Evolutionary conservation across 805 yeast genomes (phyloP), one percentile per base, ranked within the genome.

Genomic region (Yarrowia phangngaensis): DNA sequence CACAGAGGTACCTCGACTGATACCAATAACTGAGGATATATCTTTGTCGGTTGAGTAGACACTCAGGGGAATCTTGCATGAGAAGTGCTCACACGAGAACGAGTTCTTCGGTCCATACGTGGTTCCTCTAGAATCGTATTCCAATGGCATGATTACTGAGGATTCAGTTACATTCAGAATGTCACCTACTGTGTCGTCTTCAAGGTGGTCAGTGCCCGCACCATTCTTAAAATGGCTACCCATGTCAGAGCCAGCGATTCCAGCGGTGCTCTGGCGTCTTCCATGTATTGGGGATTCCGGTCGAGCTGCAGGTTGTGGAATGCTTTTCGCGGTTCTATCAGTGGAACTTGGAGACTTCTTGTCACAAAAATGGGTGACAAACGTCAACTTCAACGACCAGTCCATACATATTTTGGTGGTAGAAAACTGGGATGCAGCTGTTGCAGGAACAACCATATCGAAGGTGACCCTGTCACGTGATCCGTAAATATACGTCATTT

Each of bases 11-110:
- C 48, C 48, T 15, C 48, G 35, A 16, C 48, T 41, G n/a, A 41
- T 35, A 4, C 48, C 48, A 29, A 41, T 41, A 9, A 41, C 35
- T 4, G 48, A 41, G 27, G 35, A 29, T 52, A 71, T 67, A 51
- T 68, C 70, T 34, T 65, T 62, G 14, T 68, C 63, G 4, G 73
- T 58, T 2, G 78, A 75, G 15, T 74, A 52, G 2, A 74, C 62
- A 19, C 61, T 58, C 1, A 75, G 33, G 2, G 79, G 78, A 4
- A 74, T 55, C 33, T 69, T 61, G 46, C 73, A 70, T 12, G 62
- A 58, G 51, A 75, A 58, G 17, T 53, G 55, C 51, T 56, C 58
- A 23, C 53, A 52, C 9, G 38, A 28, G n/a, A 55, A 14, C n/a
- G 46, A 35, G 17, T 54, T 57, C 14, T 49, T 52, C n/a, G 48